Conservation (phyloP, 441 rosid genomes). For the Syzygium malaccense region DNA sequence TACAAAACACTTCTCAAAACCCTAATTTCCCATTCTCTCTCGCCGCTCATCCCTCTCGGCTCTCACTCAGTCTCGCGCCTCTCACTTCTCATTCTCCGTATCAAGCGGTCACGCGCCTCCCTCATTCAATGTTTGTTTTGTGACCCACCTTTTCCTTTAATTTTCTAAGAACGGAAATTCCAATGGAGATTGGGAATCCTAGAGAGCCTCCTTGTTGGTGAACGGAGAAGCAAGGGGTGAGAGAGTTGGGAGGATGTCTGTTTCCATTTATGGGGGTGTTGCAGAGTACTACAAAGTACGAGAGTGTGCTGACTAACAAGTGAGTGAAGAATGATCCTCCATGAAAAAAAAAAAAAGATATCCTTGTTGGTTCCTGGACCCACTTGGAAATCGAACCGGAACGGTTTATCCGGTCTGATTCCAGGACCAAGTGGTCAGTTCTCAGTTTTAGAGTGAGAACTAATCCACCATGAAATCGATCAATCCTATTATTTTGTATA, state of each 20-base stretch:
- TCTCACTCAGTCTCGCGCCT: background rate
- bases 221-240: background rate
- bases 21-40: background rate
- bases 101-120: background rate
- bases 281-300: background rate
- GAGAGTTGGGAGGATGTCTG: background rate
- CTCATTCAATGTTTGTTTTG: background rate
- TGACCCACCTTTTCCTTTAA: background rate
- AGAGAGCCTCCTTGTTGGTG: background rate
- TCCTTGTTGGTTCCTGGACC: fast-evolving
- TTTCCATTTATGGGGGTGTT: background rate
- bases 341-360: background rate
- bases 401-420: fast-evolving
- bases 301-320: background rate
- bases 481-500: background rate
- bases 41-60: background rate
- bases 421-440: fast-evolving
- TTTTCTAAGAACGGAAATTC: background rate
- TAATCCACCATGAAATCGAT: background rate
- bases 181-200: too few species aligned
- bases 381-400: fast-evolving
- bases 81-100: background rate
- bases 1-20: background rate
- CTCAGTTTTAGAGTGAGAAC: fast-evolving
- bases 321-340: background rate